Evolutionary conservation across 176 grass and related monocot genomes (phyloP).

Genomic region (Triticum turgidum): DNA sequence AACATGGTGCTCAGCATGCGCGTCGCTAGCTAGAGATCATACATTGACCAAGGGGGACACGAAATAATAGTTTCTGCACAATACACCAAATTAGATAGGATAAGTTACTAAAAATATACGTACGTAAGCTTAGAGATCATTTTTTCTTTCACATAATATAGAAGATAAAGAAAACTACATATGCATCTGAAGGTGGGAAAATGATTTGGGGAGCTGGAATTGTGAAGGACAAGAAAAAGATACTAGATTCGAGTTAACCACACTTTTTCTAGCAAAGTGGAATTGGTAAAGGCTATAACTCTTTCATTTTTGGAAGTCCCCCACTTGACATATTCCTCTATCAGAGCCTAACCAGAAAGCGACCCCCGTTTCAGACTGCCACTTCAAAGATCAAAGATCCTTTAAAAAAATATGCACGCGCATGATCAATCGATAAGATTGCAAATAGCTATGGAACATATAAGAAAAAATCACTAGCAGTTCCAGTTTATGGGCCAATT

Average conservation of each 20-base stretch:
- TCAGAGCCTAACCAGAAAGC: constrained; percentile 18
- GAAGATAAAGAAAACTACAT: neutral
- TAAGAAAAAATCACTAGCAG: neutral
- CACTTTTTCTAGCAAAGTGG: neutral
- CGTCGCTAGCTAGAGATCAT: neutral
- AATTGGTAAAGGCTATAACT: neutral
- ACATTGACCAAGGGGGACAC: neutral
- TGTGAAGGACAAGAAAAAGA: neutral
- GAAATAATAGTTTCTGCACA: neutral
- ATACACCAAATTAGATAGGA: neutral
- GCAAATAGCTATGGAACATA: neutral
- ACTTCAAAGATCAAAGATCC: neutral
- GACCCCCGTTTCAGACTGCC: constrained; percentile 16
- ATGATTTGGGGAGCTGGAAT: neutral
- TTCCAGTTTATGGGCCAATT: neutral
- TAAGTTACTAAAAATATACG: neutral
- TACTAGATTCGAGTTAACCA: neutral
- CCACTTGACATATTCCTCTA: neutral
- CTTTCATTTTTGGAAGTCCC: constrained; percentile 21
- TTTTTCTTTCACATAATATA: neutral
- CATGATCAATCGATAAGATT: neutral
- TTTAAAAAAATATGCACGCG: neutral
- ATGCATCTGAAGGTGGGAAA: neutral
- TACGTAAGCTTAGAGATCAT: neutral
- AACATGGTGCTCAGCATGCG: neutral